Conservation (phyloP, 192 early-diverging fungal species). For the Entrophospora sp. region DNA sequence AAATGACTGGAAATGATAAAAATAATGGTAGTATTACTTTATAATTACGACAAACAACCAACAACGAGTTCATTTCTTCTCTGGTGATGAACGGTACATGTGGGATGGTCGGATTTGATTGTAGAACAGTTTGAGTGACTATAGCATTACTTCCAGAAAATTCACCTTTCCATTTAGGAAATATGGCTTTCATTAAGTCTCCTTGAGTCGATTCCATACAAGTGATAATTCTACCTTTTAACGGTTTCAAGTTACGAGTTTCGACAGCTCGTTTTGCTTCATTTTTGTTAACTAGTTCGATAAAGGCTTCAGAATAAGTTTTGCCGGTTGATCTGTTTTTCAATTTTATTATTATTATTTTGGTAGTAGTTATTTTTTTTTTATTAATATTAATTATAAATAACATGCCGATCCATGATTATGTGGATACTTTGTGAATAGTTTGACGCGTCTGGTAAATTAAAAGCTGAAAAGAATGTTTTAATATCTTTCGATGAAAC, state of each 20-base stretch:
- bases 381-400: no score
- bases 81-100: constrained; percentile 43
- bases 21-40: constrained; percentile 37
- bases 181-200: constrained; percentile 43
- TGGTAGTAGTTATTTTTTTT: no score
- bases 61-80: constrained; percentile 64
- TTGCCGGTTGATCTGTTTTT: constrained; percentile 63
- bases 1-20: neutral
- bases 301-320: constrained; percentile 56
- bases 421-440: constrained; percentile 47
- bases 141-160: constrained; percentile 38
- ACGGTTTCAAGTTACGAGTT: constrained; percentile 40
- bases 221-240: constrained; percentile 54
- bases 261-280: constrained; percentile 50
- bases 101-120: neutral
- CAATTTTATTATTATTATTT: constrained; percentile 41
- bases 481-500: constrained; percentile 44
- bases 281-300: constrained; percentile 46
- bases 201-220: constrained; percentile 43
- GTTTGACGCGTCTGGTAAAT: constrained; percentile 30
- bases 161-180: constrained; percentile 52
- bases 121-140: constrained; percentile 20
- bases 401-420: constrained; percentile 25
- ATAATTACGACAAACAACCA: constrained; percentile 64
- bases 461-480: constrained; percentile 33